phyloP scores from a whole-genome alignment of 2,329 filamentous ascomycete genomes.

The Diaporthe capsici region DNA sequence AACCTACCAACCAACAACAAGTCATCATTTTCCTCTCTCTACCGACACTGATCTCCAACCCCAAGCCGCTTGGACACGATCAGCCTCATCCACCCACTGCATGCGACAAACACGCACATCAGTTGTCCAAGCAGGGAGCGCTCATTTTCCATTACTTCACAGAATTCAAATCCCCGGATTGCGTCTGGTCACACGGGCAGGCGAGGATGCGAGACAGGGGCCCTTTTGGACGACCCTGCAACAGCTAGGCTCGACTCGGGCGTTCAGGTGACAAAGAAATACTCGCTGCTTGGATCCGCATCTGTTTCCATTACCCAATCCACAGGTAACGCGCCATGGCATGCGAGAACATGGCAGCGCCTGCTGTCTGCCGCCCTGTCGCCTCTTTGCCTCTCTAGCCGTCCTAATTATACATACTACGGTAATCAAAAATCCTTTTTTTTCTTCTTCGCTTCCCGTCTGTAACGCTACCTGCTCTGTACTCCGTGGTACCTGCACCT shows the following conservation, averaged over 20 bases:
- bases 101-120: conserved; percentile 7
- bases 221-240: conserved; percentile 29
- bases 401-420: conserved; percentile 30
- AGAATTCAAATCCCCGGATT: conserved; percentile 3
- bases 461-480: conserved; percentile 10
- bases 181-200: conserved; percentile 32
- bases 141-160: conserved; percentile 27
- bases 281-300: conserved; percentile 36
- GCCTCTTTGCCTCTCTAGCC: conserved; percentile 17
- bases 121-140: conserved; percentile 7
- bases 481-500: conserved; percentile 5
- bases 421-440: not conserved
- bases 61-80: conserved; percentile 5
- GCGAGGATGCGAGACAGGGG: conserved; percentile 19
- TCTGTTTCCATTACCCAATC: conserved; percentile 43
- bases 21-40: not conserved
- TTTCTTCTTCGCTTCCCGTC: not conserved
- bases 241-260: conserved; percentile 34
- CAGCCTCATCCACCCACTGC: not conserved
- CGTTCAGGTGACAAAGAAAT: conserved; percentile 42
- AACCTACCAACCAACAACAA: not conserved
- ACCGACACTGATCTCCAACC: conserved; percentile 14
- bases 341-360: conserved; percentile 26
- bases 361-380: not conserved
- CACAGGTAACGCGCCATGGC: conserved; percentile 39